Base-by-base conservation (phyloP, 495 filamentous ascomycete genomes). In the Trichocladium antarcticum region DNA sequence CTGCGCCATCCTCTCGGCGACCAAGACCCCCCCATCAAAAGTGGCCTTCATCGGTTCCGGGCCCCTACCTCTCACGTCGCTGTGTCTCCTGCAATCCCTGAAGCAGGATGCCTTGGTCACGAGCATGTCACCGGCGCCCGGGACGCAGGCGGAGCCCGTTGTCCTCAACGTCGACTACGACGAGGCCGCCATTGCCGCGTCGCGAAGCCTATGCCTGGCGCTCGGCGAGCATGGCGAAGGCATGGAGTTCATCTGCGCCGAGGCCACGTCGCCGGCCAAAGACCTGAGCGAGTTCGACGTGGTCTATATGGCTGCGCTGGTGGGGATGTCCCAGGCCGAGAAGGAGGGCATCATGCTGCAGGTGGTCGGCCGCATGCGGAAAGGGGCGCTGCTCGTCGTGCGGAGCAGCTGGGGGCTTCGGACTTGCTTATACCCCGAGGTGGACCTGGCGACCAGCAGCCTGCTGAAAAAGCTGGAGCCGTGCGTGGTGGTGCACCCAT, bases 1-100 rank as follows among this genome's bases (percentile, higher is more conserved):
- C 11, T 57, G 53, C 28, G 54, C 59, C 32, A 58, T 64, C 19
- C 53, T 54, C 17, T 49, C 61, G 6, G 57, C 55, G 0, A 44
- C 55, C 14, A 46, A 52, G 0, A 27, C 28, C 0, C 2, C 50
- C 6, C 59, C 60, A 8, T 42, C 39, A 8, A 41, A 45, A n/a
- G 45, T 62, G 1, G 60, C 61, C 11, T 64, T 64, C 27, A 54
- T 64, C 19, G 61, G 61, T 16, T 64, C 61, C 3, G 61, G 61
- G 6, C 61, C 61, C 6, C 51, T 64, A 1, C 61, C 61, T 0
- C 51, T 64, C 2, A 62, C 59, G 8, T 64, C 61, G 0, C 47
- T 62, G 12, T 64, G 61, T 41, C 55, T 64, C 0, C 44, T 64
- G 0, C 38, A 55, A 0, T 42, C 47, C 1, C 49, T 64, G 7